A percentile compares a stretch with the other conserved stretches of the same genome.
phyloP scores from a whole-genome alignment of 306 rosid genomes.

The Quercus variabilis region DNA sequence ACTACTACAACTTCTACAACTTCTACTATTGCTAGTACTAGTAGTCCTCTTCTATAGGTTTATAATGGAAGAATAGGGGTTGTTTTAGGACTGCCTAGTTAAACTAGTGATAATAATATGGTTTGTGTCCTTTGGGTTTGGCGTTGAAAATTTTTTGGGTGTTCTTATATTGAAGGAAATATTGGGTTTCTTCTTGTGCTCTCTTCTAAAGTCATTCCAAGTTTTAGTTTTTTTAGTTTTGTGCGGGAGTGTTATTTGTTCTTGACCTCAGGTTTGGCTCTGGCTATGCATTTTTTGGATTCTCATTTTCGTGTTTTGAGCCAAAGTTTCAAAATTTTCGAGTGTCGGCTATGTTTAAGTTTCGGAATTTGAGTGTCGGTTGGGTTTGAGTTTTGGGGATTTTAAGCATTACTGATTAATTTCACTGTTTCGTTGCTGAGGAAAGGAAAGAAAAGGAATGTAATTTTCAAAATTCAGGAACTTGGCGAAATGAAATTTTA shows the following conservation, averaged over 20 bases:
- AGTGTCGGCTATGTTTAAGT: neutral
- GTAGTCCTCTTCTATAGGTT: neutral
- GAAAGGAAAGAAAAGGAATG: neutral
- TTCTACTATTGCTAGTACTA: too few relatives aligned
- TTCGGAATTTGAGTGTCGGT: neutral
- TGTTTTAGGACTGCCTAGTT: constrained; percentile 7
- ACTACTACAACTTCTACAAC: neutral
- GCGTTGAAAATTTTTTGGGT: neutral
- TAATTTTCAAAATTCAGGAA: neutral
- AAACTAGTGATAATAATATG: neutral
- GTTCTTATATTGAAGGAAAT: too few relatives aligned
- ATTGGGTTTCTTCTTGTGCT: neutral
- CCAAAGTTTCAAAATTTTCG: neutral
- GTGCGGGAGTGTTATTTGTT: neutral
- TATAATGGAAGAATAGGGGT: neutral
- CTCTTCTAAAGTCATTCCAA: neutral
- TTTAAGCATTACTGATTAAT: neutral
- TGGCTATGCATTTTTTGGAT: constrained; percentile 15
- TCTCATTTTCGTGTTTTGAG: neutral
- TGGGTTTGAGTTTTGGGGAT: neutral
- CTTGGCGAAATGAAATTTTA: neutral
- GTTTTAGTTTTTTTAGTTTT: neutral
- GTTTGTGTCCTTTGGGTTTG: neutral
- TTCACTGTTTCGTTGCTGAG: constrained; percentile 5
- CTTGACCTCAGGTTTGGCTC: constrained; percentile 34